A percentile compares a stretch with the other conserved stretches of the same genome.
These are phyloP conservation scores for Ogataea philodendri DNA, from an alignment of 805 yeast species.

Conservation along the genomic window DNA sequence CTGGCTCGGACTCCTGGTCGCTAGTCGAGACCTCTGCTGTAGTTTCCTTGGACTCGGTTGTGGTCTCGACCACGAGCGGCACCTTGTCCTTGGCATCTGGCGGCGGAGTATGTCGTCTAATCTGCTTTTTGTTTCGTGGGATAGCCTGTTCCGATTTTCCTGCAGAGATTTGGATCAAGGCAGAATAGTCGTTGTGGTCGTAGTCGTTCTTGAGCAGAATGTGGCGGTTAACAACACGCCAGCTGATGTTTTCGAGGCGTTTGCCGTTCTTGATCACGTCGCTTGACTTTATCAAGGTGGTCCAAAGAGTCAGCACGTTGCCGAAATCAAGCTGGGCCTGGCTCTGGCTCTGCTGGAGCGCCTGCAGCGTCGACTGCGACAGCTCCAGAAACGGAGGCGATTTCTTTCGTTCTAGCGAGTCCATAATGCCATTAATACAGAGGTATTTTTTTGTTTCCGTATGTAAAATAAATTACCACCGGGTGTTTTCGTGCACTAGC, in stretches of 20 bases:
- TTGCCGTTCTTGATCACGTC: slow-evolving; percentile 34
- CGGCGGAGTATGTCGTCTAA: slow-evolving; percentile 2
- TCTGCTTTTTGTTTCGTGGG: neutral
- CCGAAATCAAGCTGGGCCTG: slow-evolving; percentile 36
- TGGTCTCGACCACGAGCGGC: too few relatives aligned
- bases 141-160: slow-evolving; percentile 9
- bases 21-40: slow-evolving; percentile 31
- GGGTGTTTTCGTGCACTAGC: slow-evolving; percentile 7
- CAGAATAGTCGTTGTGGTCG: slow-evolving; percentile 28
- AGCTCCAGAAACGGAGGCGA: slow-evolving; percentile 35
- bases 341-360: slow-evolving; percentile 22
- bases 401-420: slow-evolving; percentile 26
- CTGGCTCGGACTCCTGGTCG: slow-evolving; percentile 21
- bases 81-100: slow-evolving; percentile 8
- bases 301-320: slow-evolving; percentile 41
- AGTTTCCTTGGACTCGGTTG: slow-evolving; percentile 29
- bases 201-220: slow-evolving; percentile 26
- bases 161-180: slow-evolving; percentile 30
- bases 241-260: slow-evolving; percentile 36
- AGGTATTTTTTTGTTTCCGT: slow-evolving; percentile 1
- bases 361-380: slow-evolving; percentile 27
- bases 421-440: slow-evolving; percentile 14
- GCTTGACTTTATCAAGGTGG: slow-evolving; percentile 36
- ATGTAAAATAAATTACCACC: slow-evolving; percentile 5
- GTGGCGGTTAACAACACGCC: slow-evolving; percentile 36